These are phyloP conservation scores for Ceratobasidium sp. DNA, from an alignment of 1,284 basidiomycete genomes.

Conservation along the genomic window DNA sequence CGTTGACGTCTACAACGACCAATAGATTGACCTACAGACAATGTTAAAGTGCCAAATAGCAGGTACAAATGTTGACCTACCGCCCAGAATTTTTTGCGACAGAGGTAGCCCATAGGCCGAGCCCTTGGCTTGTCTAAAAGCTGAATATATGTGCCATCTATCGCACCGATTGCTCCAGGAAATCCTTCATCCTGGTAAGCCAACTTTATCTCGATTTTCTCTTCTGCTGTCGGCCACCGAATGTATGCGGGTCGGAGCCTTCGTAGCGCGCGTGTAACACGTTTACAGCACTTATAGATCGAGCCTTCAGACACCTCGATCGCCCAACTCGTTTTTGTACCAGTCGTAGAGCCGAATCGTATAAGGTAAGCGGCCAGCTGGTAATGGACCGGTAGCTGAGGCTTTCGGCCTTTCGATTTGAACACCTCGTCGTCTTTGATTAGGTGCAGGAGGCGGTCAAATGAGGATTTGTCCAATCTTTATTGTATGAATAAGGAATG, in stretches of 20 bases:
- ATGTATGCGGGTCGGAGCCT: neutral
- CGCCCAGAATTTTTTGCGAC: slow-evolving; percentile 1
- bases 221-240: neutral
- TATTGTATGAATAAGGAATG: no score
- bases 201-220: neutral
- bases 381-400: neutral
- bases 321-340: neutral
- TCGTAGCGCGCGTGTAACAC: neutral
- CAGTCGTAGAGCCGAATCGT: neutral
- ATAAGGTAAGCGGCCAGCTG: slow-evolving; percentile 6
- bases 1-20: slow-evolving; percentile 53
- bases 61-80: neutral
- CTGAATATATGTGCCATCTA: neutral
- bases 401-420: neutral
- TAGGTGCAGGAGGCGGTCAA: neutral
- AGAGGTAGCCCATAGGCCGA: neutral
- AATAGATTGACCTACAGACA: slow-evolving; percentile 52
- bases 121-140: neutral
- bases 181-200: neutral
- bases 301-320: neutral
- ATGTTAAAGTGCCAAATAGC: no score
- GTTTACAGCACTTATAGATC: neutral
- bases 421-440: neutral
- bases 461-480: neutral
- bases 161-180: neutral